Base-by-base conservation (phyloP, 148 eudicot genomes). In the Rhododendron henanense region DNA sequence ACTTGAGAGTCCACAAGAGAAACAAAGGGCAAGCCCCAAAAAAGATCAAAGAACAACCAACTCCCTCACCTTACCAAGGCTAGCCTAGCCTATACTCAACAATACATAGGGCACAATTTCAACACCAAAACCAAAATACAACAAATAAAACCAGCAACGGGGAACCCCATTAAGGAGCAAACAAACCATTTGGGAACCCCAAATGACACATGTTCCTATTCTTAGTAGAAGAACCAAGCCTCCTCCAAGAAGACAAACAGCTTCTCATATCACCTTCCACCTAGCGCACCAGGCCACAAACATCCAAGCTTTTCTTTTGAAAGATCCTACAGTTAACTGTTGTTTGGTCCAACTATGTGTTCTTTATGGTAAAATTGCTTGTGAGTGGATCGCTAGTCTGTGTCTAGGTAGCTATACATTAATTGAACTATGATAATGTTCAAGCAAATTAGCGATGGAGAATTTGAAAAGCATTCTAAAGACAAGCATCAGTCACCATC, bases 1-100 rank as follows among this genome's bases (percentile, higher is more conserved):
- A 69, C 75, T 69, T 69, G 75, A 69, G 75, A 69, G 15, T 69
- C 75, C 75, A 69, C 75, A 4, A 69, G 75, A 69, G 37, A 69
- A 69, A 69, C 5, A 28, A 10, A 28, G 37, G 35, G 75, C 15
- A 25, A 69, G 35, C 69, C 31, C 69, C 69, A 23, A 8, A 23
- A 8, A 23, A 7, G n/a, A 23, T n/a, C 69, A 23, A 7, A 2
- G 3, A 23, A 63, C 28, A 63, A 23, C 28, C 69, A 23, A 63
- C 73, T 65, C 73, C 73, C 33, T 23, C 73, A 65, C 73, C 73
- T 25, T 25, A n/a, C 73, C 73, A 25, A 65, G 73, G 73, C 73
- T 25, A 65, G 73, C 73, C 31, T 65, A 65, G 33, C 73, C 33
- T 25, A 25, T 8, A n/a, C 73, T 65, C 73, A 10, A 3, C 71